Conservation (phyloP, 2,329 filamentous ascomycete species). For the Cercospora citrullina region DNA sequence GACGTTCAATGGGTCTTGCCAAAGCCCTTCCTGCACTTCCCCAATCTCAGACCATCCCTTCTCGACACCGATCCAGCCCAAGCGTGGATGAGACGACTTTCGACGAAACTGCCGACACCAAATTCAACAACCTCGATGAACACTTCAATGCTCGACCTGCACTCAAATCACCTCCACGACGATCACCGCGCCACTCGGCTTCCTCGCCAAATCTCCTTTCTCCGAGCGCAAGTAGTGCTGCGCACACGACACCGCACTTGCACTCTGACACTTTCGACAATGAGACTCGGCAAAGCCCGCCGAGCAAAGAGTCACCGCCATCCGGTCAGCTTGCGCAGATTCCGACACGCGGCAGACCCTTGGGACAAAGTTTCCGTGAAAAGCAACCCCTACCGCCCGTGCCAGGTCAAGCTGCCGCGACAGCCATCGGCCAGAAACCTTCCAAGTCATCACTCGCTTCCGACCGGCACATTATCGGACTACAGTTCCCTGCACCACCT, state of each 20-base stretch:
- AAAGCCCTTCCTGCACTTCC: background rate
- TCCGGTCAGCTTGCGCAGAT: background rate
- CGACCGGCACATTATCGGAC: constrained; percentile 12
- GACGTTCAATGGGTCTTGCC: constrained; percentile 26
- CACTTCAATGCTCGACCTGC: constrained; percentile 12
- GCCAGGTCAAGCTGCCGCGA: constrained; percentile 10
- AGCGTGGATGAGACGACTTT: constrained; percentile 33
- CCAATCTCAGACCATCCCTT: constrained; percentile 11
- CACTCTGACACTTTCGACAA: constrained; percentile 6
- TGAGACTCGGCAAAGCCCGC: background rate
- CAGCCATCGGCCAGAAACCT: constrained; percentile 11
- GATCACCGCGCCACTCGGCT: constrained; percentile 26
- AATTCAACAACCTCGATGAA: constrained; percentile 23
- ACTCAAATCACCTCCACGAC: background rate
- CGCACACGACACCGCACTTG: constrained; percentile 19
- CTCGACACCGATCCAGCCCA: constrained; percentile 15
- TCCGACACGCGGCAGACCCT: constrained; percentile 10
- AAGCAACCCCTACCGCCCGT: constrained; percentile 22
- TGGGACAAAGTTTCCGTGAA: constrained; percentile 20
- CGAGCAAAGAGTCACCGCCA: constrained; percentile 3
- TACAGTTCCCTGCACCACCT: constrained; percentile 18
- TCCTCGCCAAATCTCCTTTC: constrained; percentile 28
- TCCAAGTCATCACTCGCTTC: constrained; percentile 18
- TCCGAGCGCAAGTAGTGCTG: constrained; percentile 10
- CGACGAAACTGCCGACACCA: constrained; percentile 31